phyloP scores from a whole-genome alignment of 2,329 filamentous ascomycete species.

The Pestalotiopsis sp. region DNA sequence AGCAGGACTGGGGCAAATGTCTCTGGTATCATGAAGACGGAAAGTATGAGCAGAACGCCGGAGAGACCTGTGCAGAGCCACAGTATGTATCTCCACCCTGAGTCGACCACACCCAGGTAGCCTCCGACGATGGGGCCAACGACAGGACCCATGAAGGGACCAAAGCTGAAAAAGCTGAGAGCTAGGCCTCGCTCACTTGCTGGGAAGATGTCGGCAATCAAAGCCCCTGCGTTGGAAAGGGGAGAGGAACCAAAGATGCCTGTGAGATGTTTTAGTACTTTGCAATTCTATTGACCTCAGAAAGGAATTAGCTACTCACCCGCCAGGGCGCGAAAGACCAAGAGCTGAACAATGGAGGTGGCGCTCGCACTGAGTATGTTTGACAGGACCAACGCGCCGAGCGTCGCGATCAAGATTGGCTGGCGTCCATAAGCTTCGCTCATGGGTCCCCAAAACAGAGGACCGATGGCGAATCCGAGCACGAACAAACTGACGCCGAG shows the following conservation, averaged over 20 bases:
- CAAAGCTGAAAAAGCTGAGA: constrained; percentile 46
- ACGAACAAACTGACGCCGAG: constrained; percentile 56
- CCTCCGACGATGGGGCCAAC: constrained; percentile 64
- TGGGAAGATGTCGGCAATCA: constrained; percentile 66
- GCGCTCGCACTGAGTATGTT: neutral
- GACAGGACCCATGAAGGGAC: constrained; percentile 66
- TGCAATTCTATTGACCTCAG: neutral
- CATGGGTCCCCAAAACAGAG: constrained; percentile 55
- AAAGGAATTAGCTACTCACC: neutral
- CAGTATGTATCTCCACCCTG: constrained; percentile 52
- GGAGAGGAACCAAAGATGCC: constrained; percentile 66
- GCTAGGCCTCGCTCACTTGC: constrained; percentile 58
- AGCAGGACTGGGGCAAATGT: neutral
- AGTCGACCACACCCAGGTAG: constrained; percentile 44
- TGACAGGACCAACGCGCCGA: constrained; percentile 61
- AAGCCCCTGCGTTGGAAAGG: constrained; percentile 64
- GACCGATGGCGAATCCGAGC: constrained; percentile 52
- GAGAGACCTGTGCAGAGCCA: constrained; percentile 71
- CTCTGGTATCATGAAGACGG: neutral
- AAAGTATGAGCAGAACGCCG: constrained; percentile 25
- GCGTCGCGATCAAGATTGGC: constrained; percentile 61
- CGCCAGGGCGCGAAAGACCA: neutral
- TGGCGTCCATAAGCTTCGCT: constrained; percentile 65
- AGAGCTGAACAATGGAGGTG: neutral
- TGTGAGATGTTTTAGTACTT: constrained; percentile 58